These are phyloP conservation scores for Trapa bicornis DNA, from an alignment of 345 rosid genomes.

Conservation along the genomic window DNA sequence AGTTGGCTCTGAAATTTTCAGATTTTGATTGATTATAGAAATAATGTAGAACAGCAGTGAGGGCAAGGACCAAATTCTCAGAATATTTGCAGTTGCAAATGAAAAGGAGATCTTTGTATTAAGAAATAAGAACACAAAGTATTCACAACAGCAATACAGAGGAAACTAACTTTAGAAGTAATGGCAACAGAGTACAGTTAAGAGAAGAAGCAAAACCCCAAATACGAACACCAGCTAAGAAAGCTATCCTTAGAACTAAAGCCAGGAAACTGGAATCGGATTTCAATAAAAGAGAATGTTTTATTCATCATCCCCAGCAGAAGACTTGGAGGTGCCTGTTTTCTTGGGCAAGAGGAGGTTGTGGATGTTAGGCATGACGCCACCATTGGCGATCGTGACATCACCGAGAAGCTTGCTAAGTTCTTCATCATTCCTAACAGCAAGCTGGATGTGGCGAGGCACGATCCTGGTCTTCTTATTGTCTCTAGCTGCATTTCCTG, in stretches of 20 bases:
- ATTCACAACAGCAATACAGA: conserved; percentile 5
- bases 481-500: conserved; percentile 85
- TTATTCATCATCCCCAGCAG: conserved; percentile 50
- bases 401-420: conserved; percentile 95
- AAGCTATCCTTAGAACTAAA: background rate
- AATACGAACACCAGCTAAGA: background rate
- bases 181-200: background rate
- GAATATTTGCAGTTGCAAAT: background rate
- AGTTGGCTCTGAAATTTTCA: too few species aligned
- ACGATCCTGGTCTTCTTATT: conserved; percentile 87
- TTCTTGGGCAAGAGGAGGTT: conserved; percentile 87
- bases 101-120: conserved; percentile 3
- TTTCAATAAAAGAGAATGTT: background rate
- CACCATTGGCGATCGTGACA: conserved; percentile 89
- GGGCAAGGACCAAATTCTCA: too few species aligned
- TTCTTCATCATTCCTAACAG: conserved; percentile 86
- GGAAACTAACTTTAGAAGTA: background rate
- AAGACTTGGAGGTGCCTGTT: conserved; percentile 53
- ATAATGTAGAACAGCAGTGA: too few species aligned
- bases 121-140: background rate
- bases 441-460: conserved; percentile 84
- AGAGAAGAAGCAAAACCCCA: background rate
- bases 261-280: background rate
- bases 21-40: too few species aligned
- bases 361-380: conserved; percentile 96